These are phyloP conservation scores for Pulveroboletus sp. DNA, from an alignment of 768 basidiomycete species.

Conservation along the genomic window DNA sequence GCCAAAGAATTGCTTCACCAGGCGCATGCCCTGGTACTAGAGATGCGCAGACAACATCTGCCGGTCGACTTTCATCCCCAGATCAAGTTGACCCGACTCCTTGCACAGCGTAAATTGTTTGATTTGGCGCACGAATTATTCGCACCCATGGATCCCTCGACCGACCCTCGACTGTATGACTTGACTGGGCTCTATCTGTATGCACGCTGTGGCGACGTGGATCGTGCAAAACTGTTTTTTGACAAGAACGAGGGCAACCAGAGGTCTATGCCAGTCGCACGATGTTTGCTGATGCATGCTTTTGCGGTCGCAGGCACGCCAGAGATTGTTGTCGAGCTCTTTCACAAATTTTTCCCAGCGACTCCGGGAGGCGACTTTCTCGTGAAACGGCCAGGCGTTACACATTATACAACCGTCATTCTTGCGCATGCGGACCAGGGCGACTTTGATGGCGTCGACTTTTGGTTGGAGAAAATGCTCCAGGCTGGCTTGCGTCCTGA, in stretches of 20 bases:
- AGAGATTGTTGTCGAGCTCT: constrained; percentile 44
- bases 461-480: constrained; percentile 54
- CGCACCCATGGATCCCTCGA: constrained; percentile 25
- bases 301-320: constrained; percentile 47
- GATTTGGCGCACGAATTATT: constrained; percentile 46
- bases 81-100: constrained; percentile 39
- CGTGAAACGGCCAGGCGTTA: constrained; percentile 38
- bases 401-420: constrained; percentile 58
- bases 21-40: constrained; percentile 39
- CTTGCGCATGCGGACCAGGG: constrained; percentile 49
- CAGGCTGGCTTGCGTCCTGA: constrained; percentile 52
- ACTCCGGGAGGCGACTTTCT: constrained; percentile 26
- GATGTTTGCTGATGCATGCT: constrained; percentile 52
- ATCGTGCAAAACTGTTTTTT: constrained; percentile 44
- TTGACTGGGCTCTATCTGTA: constrained; percentile 51
- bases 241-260: constrained; percentile 30
- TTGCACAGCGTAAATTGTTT: constrained; percentile 40
- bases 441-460: constrained; percentile 46
- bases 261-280: constrained; percentile 28
- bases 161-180: constrained; percentile 22
- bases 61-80: constrained; percentile 27
- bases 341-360: constrained; percentile 52
- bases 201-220: constrained; percentile 50
- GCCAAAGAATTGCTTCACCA: constrained; percentile 30
- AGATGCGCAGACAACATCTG: constrained; percentile 39